phyloP scores from a whole-genome alignment of 2,329 filamentous ascomycete genomes.

The Tolypocladium amazonense region DNA sequence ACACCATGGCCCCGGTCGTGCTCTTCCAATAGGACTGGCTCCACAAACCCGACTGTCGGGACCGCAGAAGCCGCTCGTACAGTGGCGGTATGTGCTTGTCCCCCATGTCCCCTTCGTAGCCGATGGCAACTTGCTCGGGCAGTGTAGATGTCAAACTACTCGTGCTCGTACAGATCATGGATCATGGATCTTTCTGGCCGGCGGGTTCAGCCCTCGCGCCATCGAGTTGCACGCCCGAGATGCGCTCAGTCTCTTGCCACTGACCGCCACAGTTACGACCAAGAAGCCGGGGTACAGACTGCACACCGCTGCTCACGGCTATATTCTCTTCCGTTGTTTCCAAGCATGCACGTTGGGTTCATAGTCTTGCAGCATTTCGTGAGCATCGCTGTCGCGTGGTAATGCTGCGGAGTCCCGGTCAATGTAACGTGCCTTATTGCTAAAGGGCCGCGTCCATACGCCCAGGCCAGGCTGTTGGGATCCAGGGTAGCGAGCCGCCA shows the following conservation, averaged over 20 bases:
- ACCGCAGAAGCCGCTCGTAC: background rate
- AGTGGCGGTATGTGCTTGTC: background rate
- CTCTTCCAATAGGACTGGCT: background rate
- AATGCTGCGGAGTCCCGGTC: background rate
- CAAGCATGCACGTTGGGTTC: background rate
- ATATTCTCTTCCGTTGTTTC: background rate
- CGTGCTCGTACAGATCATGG: background rate
- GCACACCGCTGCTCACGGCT: background rate
- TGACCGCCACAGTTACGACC: background rate
- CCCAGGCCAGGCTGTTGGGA: background rate
- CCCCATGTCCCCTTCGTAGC: background rate
- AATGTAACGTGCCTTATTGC: background rate
- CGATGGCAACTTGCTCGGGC: background rate
- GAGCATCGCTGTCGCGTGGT: background rate
- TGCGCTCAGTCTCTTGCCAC: background rate
- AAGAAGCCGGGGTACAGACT: background rate
- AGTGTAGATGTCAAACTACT: background rate
- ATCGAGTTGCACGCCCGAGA: background rate
- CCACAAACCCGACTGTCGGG: slow-evolving; percentile 1
- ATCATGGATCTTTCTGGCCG: background rate
- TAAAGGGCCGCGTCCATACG: background rate
- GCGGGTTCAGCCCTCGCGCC: background rate
- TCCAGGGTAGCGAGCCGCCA: background rate
- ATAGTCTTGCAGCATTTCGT: too few species aligned
- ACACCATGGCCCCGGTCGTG: background rate